A percentile compares a stretch with the other conserved stretches of the same genome.
Conservation (phyloP, 2,329 filamentous ascomycete genomes). For the Penicillium thymicola region DNA sequence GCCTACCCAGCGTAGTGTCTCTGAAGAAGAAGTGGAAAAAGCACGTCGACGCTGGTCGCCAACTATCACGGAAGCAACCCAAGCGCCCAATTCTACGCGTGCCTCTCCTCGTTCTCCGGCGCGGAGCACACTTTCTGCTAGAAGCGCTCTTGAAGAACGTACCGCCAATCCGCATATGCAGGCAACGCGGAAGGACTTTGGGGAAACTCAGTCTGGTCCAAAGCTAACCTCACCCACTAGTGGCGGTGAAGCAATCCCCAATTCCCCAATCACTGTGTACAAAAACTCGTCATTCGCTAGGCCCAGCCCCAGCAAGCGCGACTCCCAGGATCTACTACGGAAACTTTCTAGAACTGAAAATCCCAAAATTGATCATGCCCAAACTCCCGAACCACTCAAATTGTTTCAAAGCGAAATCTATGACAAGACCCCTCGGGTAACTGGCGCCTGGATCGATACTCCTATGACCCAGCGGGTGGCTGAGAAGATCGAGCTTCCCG, state of each 20-base stretch:
- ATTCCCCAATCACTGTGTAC: conserved; percentile 40
- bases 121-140: conserved; percentile 22
- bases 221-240: conserved; percentile 15
- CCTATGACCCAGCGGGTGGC: conserved; percentile 40
- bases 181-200: conserved; percentile 6
- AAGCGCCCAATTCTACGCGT: conserved; percentile 27
- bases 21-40: conserved; percentile 16
- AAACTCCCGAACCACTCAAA: conserved; percentile 37
- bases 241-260: conserved; percentile 32
- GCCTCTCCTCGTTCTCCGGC: conserved; percentile 33
- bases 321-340: conserved; percentile 44
- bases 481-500: conserved; percentile 16
- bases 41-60: conserved; percentile 10
- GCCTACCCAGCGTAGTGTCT: conserved; percentile 24
- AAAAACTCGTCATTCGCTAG: conserved; percentile 32
- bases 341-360: conserved; percentile 41
- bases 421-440: conserved; percentile 45
- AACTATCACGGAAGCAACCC: conserved; percentile 25
- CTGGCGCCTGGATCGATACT: conserved; percentile 48
- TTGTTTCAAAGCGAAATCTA: conserved; percentile 32
- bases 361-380: conserved; percentile 29
- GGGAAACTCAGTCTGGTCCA: conserved; percentile 10
- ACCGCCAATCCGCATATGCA: conserved; percentile 17
- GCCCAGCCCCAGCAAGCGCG: conserved; percentile 30
- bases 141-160: conserved; percentile 22